Percentiles rank a stretch among this genome's conserved stretches.
phyloP scores from a whole-genome alignment of 192 early-diverging fungal genomes.

The Chytriomyces confervae region DNA sequence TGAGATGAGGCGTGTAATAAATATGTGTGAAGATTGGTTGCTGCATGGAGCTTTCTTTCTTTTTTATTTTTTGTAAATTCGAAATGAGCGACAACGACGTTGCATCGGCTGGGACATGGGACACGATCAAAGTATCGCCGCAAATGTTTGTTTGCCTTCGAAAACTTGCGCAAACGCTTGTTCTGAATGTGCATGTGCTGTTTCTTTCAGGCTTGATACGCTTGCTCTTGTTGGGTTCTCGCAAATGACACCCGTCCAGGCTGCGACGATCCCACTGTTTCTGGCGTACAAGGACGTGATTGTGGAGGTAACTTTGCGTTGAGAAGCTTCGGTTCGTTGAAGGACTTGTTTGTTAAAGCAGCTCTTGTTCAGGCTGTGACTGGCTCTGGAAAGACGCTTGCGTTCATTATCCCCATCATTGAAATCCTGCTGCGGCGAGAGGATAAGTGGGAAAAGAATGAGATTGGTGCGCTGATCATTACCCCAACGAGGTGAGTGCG shows the following conservation, averaged over 20 bases:
- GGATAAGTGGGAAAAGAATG: conserved; percentile 64
- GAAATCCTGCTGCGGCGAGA: conserved; percentile 78
- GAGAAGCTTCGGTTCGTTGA: background rate
- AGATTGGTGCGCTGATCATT: conserved; percentile 72
- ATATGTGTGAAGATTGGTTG: background rate
- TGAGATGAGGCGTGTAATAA: background rate
- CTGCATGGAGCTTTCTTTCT: conserved; percentile 10
- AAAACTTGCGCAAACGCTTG: background rate
- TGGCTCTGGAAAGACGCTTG: conserved; percentile 94
- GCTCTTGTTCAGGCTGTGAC: conserved; percentile 76
- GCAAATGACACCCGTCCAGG: conserved; percentile 94
- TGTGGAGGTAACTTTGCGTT: conserved; percentile 66
- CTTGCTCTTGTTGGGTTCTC: conserved; percentile 64
- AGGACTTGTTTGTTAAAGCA: background rate
- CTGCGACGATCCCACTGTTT: conserved; percentile 88
- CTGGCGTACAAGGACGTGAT: conserved; percentile 94
- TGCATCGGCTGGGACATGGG: conserved; percentile 24
- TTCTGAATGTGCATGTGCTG: background rate
- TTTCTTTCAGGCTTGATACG: conserved; percentile 8
- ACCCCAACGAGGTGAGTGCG: conserved; percentile 77
- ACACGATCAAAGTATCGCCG: conserved; percentile 13
- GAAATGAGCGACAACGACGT: conserved; percentile 4
- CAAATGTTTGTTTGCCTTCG: conserved; percentile 4
- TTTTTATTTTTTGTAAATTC: background rate
- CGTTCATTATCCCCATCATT: conserved; percentile 90